Percentiles rank a stretch among this genome's conserved stretches.
Conservation (phyloP, 1,284 basidiomycete species). For the Heterobasidion occidentale region DNA sequence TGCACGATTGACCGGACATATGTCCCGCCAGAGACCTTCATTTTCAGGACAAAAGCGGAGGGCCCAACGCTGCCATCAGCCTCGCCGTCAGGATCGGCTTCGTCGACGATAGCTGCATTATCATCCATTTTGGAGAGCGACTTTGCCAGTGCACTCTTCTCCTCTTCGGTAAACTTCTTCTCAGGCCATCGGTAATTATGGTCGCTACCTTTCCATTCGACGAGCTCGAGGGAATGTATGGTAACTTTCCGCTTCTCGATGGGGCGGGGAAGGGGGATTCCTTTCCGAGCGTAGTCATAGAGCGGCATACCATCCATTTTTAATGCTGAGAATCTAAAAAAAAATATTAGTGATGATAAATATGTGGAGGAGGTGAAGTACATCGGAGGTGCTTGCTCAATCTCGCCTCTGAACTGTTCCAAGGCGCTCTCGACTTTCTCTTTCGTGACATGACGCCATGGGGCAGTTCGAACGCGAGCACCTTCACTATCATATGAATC, state of each 20-base stretch:
- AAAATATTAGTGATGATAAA: not conserved
- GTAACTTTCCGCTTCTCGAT: constrained; percentile 85
- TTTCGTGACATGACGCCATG: constrained; percentile 80
- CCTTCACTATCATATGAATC: constrained; percentile 94
- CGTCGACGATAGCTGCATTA: constrained; percentile 22
- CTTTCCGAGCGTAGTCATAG: constrained; percentile 93
- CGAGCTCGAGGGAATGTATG: constrained; percentile 72
- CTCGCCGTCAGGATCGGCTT: constrained; percentile 26
- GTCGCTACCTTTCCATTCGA: constrained; percentile 59
- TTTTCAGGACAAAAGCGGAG: constrained; percentile 78
- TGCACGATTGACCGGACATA: constrained; percentile 92
- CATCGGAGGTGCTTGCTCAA: constrained; percentile 90
- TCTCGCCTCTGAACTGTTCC: constrained; percentile 79
- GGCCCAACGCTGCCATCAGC: constrained; percentile 41
- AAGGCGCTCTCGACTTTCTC: constrained; percentile 70
- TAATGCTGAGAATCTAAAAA: constrained; percentile 84
- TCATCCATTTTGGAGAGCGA: constrained; percentile 44
- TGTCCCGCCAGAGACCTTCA: constrained; percentile 95
- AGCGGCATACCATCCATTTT: constrained; percentile 97
- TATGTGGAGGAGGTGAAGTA: constrained; percentile 29
- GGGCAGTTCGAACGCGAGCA: constrained; percentile 63
- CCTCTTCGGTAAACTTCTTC: constrained; percentile 58
- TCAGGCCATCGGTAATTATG: constrained; percentile 70
- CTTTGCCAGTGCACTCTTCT: constrained; percentile 62
- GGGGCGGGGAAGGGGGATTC: constrained; percentile 85